Percentiles rank a stretch among this genome's conserved stretches.
These are phyloP conservation scores for Rhizophagus clarus DNA, from an alignment of 192 early-diverging fungal genomes.

Conservation along the genomic window DNA sequence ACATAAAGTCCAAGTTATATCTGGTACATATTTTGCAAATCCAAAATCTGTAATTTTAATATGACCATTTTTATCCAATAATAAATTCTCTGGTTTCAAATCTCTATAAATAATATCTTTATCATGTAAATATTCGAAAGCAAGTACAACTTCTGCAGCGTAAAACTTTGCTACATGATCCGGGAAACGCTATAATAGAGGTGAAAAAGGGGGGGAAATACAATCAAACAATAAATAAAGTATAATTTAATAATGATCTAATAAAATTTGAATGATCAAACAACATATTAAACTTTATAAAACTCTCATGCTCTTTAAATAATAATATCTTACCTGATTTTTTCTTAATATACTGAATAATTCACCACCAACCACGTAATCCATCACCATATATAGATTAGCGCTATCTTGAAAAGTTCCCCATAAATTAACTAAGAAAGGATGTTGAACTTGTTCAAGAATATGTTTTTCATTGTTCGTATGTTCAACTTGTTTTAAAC, in stretches of 20 bases:
- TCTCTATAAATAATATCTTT: constrained; percentile 90
- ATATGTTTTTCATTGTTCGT: constrained; percentile 97
- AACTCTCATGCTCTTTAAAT: too few relatives aligned
- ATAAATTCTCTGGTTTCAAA: constrained; percentile 87
- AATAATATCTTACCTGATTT: constrained; percentile 64
- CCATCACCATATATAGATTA: constrained; percentile 94
- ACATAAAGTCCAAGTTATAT: constrained; percentile 85
- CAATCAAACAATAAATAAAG: not conserved
- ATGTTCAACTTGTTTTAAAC: constrained; percentile 96
- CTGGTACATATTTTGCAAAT: constrained; percentile 80
- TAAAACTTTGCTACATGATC: constrained; percentile 89
- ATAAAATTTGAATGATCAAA: not conserved
- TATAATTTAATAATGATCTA: too few relatives aligned
- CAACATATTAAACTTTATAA: constrained; percentile 14
- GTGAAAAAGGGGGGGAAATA: not conserved
- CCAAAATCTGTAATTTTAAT: constrained; percentile 91
- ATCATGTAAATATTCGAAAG: constrained; percentile 87
- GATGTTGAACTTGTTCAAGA: constrained; percentile 82
- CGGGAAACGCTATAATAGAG: constrained; percentile 69
- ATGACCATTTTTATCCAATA: constrained; percentile 74
- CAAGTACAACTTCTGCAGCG: constrained; percentile 84
- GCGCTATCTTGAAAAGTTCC: constrained; percentile 92
- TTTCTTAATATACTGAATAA: constrained; percentile 78
- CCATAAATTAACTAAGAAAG: constrained; percentile 91
- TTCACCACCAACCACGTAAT: constrained; percentile 95